phyloP scores from a whole-genome alignment of 179 eudicot species.

The Vitellaria paradoxa region DNA sequence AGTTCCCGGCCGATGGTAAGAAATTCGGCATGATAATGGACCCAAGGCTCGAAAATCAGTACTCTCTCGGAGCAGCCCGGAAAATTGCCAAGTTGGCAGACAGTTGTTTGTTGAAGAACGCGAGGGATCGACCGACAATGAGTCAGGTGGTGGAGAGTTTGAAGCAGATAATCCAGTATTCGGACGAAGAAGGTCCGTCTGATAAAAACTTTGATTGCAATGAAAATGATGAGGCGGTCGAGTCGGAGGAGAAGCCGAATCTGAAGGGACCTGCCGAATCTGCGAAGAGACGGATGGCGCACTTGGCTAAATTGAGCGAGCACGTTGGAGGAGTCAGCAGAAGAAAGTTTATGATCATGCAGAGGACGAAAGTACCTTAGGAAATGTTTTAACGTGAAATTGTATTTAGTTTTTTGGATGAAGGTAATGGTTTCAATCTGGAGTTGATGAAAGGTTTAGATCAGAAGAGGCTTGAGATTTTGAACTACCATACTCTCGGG shows the following conservation, averaged over 20 bases:
- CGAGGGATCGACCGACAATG: conserved; percentile 79
- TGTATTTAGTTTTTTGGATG: neutral
- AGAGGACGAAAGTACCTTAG: conserved; percentile 58
- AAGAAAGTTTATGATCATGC: conserved; percentile 63
- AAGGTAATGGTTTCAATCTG: neutral
- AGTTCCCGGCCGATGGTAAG: conserved; percentile 52
- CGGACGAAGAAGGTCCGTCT: conserved; percentile 35
- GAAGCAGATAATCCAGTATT: conserved; percentile 38
- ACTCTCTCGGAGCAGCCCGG: conserved; percentile 60
- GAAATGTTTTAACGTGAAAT: neutral
- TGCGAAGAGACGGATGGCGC: conserved; percentile 64
- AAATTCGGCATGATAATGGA: conserved; percentile 70
- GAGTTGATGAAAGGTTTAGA: neutral
- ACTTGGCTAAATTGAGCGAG: conserved; percentile 72
- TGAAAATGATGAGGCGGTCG: conserved; percentile 31
- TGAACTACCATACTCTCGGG: neutral
- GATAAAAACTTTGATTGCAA: conserved; percentile 15
- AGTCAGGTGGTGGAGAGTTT: conserved; percentile 67
- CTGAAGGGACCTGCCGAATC: conserved; percentile 39
- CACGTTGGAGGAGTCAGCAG: conserved; percentile 56
- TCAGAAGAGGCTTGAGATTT: neutral
- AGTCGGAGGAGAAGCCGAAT: conserved; percentile 24
- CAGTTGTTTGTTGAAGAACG: conserved; percentile 49
- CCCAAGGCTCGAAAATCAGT: conserved; percentile 53
- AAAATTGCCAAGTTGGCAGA: conserved; percentile 75